Percentiles rank a stretch among this genome's conserved stretches.
Evolutionary conservation across 2,329 filamentous ascomycete genomes (phyloP).

Genomic region (Colletotrichum coccodes): DNA sequence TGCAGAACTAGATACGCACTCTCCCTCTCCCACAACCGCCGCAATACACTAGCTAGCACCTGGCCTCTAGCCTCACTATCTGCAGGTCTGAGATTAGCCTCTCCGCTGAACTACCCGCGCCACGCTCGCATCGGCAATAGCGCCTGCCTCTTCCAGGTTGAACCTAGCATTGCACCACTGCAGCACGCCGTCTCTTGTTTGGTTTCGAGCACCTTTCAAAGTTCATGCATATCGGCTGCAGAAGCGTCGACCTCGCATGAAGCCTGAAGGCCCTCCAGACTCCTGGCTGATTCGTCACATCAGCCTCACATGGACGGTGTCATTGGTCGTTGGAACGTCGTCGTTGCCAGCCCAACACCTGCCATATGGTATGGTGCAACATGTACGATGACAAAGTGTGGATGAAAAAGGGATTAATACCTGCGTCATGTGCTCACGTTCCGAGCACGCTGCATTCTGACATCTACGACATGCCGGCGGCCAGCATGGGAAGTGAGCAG

Average conservation of each 20-base stretch:
- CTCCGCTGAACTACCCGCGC: slow-evolving; percentile 1
- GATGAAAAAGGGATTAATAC: slow-evolving; percentile 1
- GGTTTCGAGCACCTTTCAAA: slow-evolving; percentile 2
- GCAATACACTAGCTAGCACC: not conserved
- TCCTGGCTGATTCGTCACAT: not conserved
- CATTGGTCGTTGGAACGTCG: slow-evolving; percentile 10
- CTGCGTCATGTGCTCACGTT: slow-evolving; percentile 1
- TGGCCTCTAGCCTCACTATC: slow-evolving; percentile 13
- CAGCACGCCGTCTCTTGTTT: slow-evolving; percentile 3
- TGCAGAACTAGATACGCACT: not conserved
- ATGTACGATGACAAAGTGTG: slow-evolving; percentile 1
- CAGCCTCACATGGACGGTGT: not conserved
- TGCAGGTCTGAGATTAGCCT: slow-evolving; percentile 27
- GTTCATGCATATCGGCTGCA: slow-evolving; percentile 25
- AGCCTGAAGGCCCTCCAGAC: not conserved
- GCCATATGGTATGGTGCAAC: not conserved
- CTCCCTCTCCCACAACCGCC: not conserved
- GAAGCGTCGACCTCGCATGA: not conserved
- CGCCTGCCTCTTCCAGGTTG: slow-evolving; percentile 4
- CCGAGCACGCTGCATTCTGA: not conserved
- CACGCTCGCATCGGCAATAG: slow-evolving; percentile 11
- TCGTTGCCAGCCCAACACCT: slow-evolving; percentile 6
- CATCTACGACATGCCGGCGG: not conserved
- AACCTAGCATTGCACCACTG: slow-evolving; percentile 7
- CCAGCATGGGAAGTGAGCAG: not conserved